Evolutionary conservation across 1,284 basidiomycete genomes (phyloP).

Genomic region (Coniferiporia sulphurascens): DNA sequence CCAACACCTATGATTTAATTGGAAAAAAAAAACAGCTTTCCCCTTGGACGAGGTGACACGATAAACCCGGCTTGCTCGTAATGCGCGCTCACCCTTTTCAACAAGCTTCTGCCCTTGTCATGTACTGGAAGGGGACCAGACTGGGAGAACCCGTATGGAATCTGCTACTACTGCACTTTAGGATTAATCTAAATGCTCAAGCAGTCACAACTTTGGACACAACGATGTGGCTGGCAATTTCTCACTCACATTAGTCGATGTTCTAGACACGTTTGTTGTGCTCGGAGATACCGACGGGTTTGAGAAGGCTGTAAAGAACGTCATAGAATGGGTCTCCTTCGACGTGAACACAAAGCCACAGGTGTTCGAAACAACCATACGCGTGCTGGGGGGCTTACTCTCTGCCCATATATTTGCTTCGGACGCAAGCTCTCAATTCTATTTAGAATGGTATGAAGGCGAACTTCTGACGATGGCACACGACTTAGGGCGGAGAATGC

Average conservation of each 20-base stretch:
- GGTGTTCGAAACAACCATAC: conserved; percentile 88
- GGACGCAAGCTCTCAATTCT: conserved; percentile 57
- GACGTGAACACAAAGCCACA: conserved; percentile 89
- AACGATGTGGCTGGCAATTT: conserved; percentile 90
- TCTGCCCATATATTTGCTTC: conserved; percentile 82
- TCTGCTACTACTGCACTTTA: conserved; percentile 11
- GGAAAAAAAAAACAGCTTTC: conserved; percentile 71
- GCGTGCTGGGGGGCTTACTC: conserved; percentile 83
- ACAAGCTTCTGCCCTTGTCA: conserved; percentile 78
- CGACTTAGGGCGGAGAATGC: conserved; percentile 77
- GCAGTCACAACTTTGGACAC: conserved; percentile 60
- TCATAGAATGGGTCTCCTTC: conserved; percentile 76
- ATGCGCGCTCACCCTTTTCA: conserved; percentile 14
- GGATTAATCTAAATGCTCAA: conserved; percentile 12
- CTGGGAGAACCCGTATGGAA: conserved; percentile 67
- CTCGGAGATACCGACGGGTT: conserved; percentile 71
- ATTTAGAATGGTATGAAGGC: conserved; percentile 71
- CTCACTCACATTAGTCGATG: conserved; percentile 77
- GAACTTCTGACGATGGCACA: conserved; percentile 76
- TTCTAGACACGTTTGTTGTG: conserved; percentile 77
- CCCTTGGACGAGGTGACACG: conserved; percentile 70
- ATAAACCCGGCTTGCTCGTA: not conserved
- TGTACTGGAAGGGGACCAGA: conserved; percentile 81
- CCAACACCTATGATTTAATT: conserved; percentile 2
- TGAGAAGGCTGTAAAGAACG: conserved; percentile 67